A percentile compares a stretch with the other conserved stretches of the same genome.
phyloP scores from a whole-genome alignment of 257 asterid genomes.

The Eustoma russellianum region DNA sequence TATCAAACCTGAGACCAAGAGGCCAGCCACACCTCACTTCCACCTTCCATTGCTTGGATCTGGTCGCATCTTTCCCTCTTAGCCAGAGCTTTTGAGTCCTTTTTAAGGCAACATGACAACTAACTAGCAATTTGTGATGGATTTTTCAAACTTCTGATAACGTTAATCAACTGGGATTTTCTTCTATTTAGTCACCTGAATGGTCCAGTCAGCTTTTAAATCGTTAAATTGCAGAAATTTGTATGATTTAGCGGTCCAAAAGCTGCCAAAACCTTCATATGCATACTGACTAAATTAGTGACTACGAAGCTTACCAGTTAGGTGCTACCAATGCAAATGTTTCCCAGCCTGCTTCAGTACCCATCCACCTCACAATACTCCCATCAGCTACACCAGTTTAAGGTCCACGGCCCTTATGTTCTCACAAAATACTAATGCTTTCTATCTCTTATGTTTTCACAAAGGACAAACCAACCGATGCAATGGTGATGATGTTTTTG shows the following conservation, averaged over 20 bases:
- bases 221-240: too few relatives aligned
- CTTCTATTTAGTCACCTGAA: too few relatives aligned
- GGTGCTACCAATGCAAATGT: constrained; percentile 69
- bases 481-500: too few relatives aligned
- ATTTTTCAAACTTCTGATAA: too few relatives aligned
- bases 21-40: constrained; percentile 83
- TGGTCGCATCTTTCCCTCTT: constrained; percentile 57
- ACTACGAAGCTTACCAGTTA: constrained; percentile 39
- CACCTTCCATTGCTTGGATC: constrained; percentile 61
- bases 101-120: not conserved
- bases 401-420: constrained; percentile 86
- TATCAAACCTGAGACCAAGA: constrained; percentile 69
- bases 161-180: too few relatives aligned
- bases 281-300: too few relatives aligned
- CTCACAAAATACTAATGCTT: too few relatives aligned
- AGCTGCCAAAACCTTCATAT: too few relatives aligned
- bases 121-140: too few relatives aligned
- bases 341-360: constrained; percentile 65
- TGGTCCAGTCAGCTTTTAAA: too few relatives aligned
- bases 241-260: not conserved
- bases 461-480: too few relatives aligned
- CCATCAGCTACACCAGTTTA: constrained; percentile 91
- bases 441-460: too few relatives aligned
- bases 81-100: constrained; percentile 71
- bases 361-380: constrained; percentile 84